Conservation (phyloP, 495 filamentous ascomycete species). For the Talaromyces adpressus region DNA sequence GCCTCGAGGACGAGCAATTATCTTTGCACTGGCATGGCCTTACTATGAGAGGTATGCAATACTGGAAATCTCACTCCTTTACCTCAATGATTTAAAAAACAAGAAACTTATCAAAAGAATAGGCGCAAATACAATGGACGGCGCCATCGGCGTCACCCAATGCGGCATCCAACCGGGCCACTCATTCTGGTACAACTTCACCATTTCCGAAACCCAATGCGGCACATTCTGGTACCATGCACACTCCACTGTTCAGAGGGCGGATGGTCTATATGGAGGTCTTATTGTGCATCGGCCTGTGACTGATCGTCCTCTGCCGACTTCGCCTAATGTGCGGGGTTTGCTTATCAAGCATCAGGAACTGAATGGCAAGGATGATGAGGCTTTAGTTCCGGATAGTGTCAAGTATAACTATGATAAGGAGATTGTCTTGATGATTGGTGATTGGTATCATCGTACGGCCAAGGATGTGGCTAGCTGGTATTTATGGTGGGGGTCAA, state of each 20-base stretch:
- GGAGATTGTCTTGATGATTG: conserved; percentile 39
- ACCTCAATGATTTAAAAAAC: too few relatives aligned
- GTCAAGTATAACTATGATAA: conserved; percentile 25
- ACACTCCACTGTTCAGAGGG: conserved; percentile 58
- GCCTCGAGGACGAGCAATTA: conserved; percentile 57
- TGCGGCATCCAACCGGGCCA: conserved; percentile 57
- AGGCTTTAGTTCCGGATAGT: not conserved
- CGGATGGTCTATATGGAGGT: conserved; percentile 67
- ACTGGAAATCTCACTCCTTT: too few relatives aligned
- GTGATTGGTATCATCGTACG: conserved; percentile 47
- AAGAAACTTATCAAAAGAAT: too few relatives aligned
- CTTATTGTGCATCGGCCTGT: conserved; percentile 62
- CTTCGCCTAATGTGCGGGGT: not conserved
- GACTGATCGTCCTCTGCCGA: not conserved
- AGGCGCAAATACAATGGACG: conserved; percentile 58
- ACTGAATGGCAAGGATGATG: not conserved
- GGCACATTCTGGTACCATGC: conserved; percentile 86
- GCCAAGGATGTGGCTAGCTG: conserved; percentile 34
- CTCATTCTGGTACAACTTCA: conserved; percentile 69
- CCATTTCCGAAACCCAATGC: conserved; percentile 60
- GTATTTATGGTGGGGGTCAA: conserved; percentile 37
- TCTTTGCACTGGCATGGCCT: conserved; percentile 78
- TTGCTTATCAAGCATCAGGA: not conserved
- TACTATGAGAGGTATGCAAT: conserved; percentile 52
- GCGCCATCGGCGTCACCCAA: conserved; percentile 58